phyloP scores from a whole-genome alignment of 768 basidiomycete species.

The Mycena latifolia region DNA sequence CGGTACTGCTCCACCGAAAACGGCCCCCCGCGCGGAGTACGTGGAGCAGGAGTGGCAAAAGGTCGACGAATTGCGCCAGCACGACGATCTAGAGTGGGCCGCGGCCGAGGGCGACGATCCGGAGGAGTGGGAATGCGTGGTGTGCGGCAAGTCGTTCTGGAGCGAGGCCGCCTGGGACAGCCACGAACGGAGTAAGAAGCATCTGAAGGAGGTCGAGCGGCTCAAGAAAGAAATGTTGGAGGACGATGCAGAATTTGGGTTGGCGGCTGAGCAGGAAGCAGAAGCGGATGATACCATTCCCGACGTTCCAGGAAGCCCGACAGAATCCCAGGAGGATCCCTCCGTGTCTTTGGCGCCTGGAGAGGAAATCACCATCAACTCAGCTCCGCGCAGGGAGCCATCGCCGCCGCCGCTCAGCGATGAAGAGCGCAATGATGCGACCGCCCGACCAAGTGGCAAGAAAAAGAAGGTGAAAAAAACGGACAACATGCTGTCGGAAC shows the following conservation, averaged over 20 bases:
- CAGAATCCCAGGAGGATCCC: background rate
- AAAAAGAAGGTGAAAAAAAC: conserved; percentile 34
- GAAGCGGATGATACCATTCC: conserved; percentile 37
- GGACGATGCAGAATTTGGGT: conserved; percentile 77
- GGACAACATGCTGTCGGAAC: conserved; percentile 14
- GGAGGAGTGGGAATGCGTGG: conserved; percentile 97
- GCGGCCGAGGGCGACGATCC: conserved; percentile 75
- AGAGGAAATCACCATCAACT: background rate
- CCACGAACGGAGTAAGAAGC: conserved; percentile 96
- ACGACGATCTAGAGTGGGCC: conserved; percentile 82
- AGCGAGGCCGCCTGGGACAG: conserved; percentile 96
- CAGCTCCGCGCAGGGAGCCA: background rate
- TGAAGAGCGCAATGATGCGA: conserved; percentile 3
- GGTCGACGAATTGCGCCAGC: conserved; percentile 54
- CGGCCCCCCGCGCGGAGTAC: conserved; percentile 57
- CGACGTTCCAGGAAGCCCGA: conserved; percentile 2
- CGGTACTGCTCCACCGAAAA: conserved; percentile 38
- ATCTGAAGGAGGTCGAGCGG: conserved; percentile 87
- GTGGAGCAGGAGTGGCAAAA: conserved; percentile 95
- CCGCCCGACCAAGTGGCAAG: conserved; percentile 33
- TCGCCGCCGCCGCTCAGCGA: conserved; percentile 28
- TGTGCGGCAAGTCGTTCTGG: conserved; percentile 88
- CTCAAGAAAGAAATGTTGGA: conserved; percentile 81
- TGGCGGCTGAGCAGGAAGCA: conserved; percentile 51
- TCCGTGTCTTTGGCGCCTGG: background rate